Evolutionary conservation across 2,329 filamentous ascomycete genomes (phyloP).

Genomic region (Venturia carpophila): DNA sequence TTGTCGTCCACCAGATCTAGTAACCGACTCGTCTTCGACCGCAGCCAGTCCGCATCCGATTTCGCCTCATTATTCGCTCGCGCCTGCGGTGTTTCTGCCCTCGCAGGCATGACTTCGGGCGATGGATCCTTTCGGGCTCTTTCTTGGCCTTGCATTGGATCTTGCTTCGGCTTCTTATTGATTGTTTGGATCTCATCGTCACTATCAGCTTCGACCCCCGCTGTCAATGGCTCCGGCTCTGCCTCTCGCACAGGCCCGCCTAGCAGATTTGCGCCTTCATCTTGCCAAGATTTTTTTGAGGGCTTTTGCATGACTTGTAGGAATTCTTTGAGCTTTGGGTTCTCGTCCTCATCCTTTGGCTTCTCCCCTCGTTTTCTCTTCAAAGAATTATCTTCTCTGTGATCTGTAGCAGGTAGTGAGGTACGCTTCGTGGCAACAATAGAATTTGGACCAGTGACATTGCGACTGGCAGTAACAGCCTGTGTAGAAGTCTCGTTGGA

Average conservation of each 20-base stretch:
- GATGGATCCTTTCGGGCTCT: background rate
- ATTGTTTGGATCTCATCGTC: constrained; percentile 69
- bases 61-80: constrained; percentile 9
- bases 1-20: constrained; percentile 77
- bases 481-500: background rate
- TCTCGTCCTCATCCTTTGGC: constrained; percentile 42
- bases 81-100: background rate
- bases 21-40: constrained; percentile 77
- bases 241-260: constrained; percentile 10
- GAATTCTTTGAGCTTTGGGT: constrained; percentile 80
- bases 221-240: background rate
- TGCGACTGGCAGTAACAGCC: background rate
- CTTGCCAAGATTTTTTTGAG: constrained; percentile 58
- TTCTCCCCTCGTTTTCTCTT: constrained; percentile 61
- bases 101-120: constrained; percentile 10
- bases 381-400: constrained; percentile 33
- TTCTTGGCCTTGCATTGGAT: constrained; percentile 11
- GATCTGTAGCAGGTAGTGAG: constrained; percentile 8
- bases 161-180: constrained; percentile 37
- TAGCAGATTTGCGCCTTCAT: constrained; percentile 37
- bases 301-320: constrained; percentile 70
- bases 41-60: constrained; percentile 81
- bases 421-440: background rate
- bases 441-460: background rate
- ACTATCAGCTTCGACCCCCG: constrained; percentile 42